Evolutionary conservation across 768 basidiomycete species (phyloP).

Genomic region (Butyriboletus loyo): DNA sequence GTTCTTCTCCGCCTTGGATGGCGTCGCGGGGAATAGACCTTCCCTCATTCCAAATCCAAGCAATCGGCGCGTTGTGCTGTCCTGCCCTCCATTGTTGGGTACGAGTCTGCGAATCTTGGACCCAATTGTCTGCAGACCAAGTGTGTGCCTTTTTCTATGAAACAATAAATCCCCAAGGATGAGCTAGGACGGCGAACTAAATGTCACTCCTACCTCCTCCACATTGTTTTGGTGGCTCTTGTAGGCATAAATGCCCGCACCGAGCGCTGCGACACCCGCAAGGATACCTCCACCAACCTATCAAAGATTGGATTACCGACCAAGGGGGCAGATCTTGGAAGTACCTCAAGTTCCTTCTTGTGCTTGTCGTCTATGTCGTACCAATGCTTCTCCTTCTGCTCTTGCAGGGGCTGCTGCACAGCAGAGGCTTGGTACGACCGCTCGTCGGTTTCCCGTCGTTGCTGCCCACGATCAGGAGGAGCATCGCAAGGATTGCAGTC

Average conservation of each 20-base stretch:
- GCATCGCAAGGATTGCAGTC: slow-evolving; percentile 12
- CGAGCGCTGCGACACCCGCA: slow-evolving; percentile 51
- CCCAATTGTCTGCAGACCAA: slow-evolving; percentile 55
- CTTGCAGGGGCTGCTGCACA: slow-evolving; percentile 31
- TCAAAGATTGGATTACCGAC: slow-evolving; percentile 3
- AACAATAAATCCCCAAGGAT: background rate
- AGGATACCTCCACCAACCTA: slow-evolving; percentile 66
- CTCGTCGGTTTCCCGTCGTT: slow-evolving; percentile 27
- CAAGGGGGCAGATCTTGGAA: background rate
- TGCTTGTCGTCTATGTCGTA: slow-evolving; percentile 49
- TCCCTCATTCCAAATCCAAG: slow-evolving; percentile 63
- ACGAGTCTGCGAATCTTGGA: slow-evolving; percentile 52
- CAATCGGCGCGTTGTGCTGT: slow-evolving; percentile 45
- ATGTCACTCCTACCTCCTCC: slow-evolving; percentile 46
- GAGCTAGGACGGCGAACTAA: background rate
- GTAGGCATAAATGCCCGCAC: slow-evolving; percentile 49
- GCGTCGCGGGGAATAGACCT: slow-evolving; percentile 57
- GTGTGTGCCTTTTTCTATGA: slow-evolving; percentile 46
- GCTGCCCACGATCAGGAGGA: slow-evolving; percentile 16
- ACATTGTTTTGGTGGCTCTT: slow-evolving; percentile 55
- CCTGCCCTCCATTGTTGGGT: slow-evolving; percentile 45
- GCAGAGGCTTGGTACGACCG: slow-evolving; percentile 14
- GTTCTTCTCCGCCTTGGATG: slow-evolving; percentile 54
- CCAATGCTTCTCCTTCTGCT: slow-evolving; percentile 56
- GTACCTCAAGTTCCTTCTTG: slow-evolving; percentile 59